These are phyloP conservation scores for Boletus sensibilis DNA, from an alignment of 768 basidiomycete genomes.

Conservation along the genomic window DNA sequence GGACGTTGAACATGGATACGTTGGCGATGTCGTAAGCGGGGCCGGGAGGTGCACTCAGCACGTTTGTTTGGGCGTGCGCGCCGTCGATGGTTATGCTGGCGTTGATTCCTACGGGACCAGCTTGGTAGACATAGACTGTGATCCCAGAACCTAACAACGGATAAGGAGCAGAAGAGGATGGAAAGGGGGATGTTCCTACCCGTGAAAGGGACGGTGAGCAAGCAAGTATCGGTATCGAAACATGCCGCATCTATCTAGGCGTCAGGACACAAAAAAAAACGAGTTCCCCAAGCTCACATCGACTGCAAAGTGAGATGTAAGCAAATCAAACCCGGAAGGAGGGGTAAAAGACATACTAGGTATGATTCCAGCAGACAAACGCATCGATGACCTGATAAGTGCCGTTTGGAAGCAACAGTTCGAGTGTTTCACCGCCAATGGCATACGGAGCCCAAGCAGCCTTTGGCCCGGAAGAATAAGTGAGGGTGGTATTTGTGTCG, in stretches of 20 bases:
- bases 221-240: constrained; percentile 15
- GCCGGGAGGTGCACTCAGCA: constrained; percentile 18
- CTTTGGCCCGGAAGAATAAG: constrained; percentile 23
- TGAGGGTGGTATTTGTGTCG: constrained; percentile 24
- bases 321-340: neutral
- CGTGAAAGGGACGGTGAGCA: constrained; percentile 24
- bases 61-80: constrained; percentile 10
- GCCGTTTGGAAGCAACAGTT: constrained; percentile 18
- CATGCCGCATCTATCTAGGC: constrained; percentile 19
- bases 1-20: constrained; percentile 26
- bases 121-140: constrained; percentile 24
- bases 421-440: constrained; percentile 6
- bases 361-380: constrained; percentile 26
- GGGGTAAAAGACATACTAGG: constrained; percentile 15
- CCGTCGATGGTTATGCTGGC: constrained; percentile 22
- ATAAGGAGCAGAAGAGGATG: neutral
- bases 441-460: constrained; percentile 26
- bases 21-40: constrained; percentile 21
- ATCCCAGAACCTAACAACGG: constrained; percentile 20
- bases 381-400: constrained; percentile 22
- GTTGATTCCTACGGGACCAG: constrained; percentile 25
- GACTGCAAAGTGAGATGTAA: constrained; percentile 11
- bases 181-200: constrained; percentile 9
- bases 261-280: neutral
- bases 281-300: constrained; percentile 11